Evolutionary conservation across 176 grass and related monocot species (phyloP), one percentile per base, ranked within the genome.

Genomic region (Luzula sylvatica): DNA sequence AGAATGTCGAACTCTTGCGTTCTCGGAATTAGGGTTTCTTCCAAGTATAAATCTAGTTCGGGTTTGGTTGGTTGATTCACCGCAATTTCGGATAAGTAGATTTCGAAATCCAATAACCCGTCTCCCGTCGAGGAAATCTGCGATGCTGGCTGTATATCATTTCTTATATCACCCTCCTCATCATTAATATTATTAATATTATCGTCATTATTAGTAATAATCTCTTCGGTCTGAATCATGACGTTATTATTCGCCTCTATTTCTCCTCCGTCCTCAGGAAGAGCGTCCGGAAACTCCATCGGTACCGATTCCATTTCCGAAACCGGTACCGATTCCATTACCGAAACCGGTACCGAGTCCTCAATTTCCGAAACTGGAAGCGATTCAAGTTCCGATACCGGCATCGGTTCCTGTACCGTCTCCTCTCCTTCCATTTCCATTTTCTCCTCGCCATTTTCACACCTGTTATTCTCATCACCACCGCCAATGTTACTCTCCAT

Each of bases 31-130:
- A 77, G 68, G 14, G 32, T 53, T 65, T 83, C 79, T 64, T 77
- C 67, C 15, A 83, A 42, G 58, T 83, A 82, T 29, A 62, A 61
- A n/a, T 83, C 73, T 29, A 83, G 29, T 35, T 83, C 73, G 5
- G 68, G 46, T 25, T 77, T 83, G 1, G 53, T 42, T 3, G 61
- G 55, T 14, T 72, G 54, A 47, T 28, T 72, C 8, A 68, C 38
- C 0, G 16, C 46, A 1, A 46, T 66, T 42, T 72, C 67, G 6
- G 61, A 72, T 22, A 72, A 46, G 39, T 77, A 83, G 3, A 57
- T 51, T 8, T 77, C 73, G 20, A 72, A 83, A 26, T 72, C 67
- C 25, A 61, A 20, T 11, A 68, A 48, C 25, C 56, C 55, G 23
- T 51, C 43, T 8, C 55, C 62, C 6, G 21, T 52, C 3, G 60